Percentiles rank a stretch among this genome's conserved stretches.
Conservation (phyloP, 805 yeast species). For the Dipodascus geniculatus region DNA sequence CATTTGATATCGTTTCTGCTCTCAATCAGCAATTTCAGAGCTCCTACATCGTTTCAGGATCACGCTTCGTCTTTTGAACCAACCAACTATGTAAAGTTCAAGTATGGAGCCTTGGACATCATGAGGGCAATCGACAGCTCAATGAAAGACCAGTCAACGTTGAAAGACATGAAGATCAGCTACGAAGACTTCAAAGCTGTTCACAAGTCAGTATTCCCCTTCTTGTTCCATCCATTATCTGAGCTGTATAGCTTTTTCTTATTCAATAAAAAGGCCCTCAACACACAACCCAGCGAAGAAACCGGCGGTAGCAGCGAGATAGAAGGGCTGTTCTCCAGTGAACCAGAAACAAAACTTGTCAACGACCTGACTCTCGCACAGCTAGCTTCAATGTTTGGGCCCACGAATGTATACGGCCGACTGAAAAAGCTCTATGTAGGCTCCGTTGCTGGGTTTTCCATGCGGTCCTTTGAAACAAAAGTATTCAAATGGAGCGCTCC, state of each 20-base stretch:
- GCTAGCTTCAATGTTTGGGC: constrained; percentile 29
- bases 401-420: constrained; percentile 14
- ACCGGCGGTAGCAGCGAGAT: constrained; percentile 6
- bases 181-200: constrained; percentile 7
- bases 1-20: constrained; percentile 40
- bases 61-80: constrained; percentile 18
- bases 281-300: constrained; percentile 4
- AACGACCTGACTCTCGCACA: constrained; percentile 31
- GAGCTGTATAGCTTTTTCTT: constrained; percentile 32
- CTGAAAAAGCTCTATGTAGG: constrained; percentile 59
- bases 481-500: constrained; percentile 89
- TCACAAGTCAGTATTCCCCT: constrained; percentile 11
- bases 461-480: constrained; percentile 73
- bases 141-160: constrained; percentile 13
- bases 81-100: constrained; percentile 33
- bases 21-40: constrained; percentile 31
- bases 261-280: constrained; percentile 8
- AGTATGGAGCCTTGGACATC: constrained; percentile 33
- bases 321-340: constrained; percentile 5
- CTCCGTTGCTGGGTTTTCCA: constrained; percentile 71
- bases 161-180: constrained; percentile 9
- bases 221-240: constrained; percentile 31
- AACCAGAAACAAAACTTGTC: constrained; percentile 31
- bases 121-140: constrained; percentile 37
- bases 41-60: constrained; percentile 24